phyloP scores from a whole-genome alignment of 1,139 yeast genomes.

The Yamadazyma oceani region DNA sequence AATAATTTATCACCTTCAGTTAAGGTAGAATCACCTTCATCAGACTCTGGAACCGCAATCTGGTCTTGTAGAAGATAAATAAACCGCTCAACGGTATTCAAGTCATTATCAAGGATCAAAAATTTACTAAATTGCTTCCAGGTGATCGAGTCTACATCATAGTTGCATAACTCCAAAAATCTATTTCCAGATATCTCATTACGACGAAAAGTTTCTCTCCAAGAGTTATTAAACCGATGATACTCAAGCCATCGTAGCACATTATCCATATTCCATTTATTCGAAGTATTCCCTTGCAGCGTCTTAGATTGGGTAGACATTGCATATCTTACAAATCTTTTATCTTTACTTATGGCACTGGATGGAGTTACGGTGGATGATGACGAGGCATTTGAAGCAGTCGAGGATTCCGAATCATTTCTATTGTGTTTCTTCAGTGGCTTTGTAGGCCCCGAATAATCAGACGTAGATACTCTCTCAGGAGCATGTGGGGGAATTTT shows the following conservation, averaged over 20 bases:
- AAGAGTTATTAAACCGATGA: slow-evolving; percentile 67
- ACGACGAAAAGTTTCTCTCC: slow-evolving; percentile 64
- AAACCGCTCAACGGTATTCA: slow-evolving; percentile 58
- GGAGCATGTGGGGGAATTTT: slow-evolving; percentile 1
- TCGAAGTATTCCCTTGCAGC: slow-evolving; percentile 21
- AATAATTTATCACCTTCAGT: slow-evolving; percentile 8
- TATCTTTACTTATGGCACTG: slow-evolving; percentile 34
- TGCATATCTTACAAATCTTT: slow-evolving; percentile 46
- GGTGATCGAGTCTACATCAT: slow-evolving; percentile 52
- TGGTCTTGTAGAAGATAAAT: slow-evolving; percentile 33
- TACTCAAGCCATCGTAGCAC: slow-evolving; percentile 67
- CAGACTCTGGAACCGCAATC: slow-evolving; percentile 22
- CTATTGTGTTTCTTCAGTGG: slow-evolving; percentile 26
- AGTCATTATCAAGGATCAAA: slow-evolving; percentile 37
- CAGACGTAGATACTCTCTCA: slow-evolving; percentile 10
- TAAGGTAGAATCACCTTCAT: slow-evolving; percentile 18
- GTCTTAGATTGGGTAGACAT: slow-evolving; percentile 36
- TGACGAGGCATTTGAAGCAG: slow-evolving; percentile 31
- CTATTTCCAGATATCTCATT: slow-evolving; percentile 62
- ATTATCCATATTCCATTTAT: slow-evolving; percentile 64
- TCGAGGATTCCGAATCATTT: slow-evolving; percentile 40
- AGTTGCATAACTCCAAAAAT: slow-evolving; percentile 68
- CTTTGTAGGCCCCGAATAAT: slow-evolving; percentile 9
- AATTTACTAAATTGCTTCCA: slow-evolving; percentile 49
- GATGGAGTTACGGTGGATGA: slow-evolving; percentile 33